These are phyloP conservation scores for Hypoxylon sp. DNA, from an alignment of 2,329 filamentous ascomycete species.

Conservation along the genomic window DNA sequence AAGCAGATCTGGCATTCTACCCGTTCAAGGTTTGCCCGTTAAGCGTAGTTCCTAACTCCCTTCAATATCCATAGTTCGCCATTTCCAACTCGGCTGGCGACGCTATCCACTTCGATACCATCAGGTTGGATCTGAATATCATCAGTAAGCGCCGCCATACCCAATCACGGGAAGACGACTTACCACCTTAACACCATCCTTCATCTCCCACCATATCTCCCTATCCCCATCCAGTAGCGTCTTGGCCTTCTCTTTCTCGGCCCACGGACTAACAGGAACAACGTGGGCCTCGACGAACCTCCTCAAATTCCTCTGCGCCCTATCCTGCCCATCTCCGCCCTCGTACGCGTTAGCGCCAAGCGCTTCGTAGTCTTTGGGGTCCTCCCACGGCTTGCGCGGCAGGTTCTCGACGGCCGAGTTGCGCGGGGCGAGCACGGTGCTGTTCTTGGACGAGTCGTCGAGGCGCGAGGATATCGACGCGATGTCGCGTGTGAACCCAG, in stretches of 20 bases:
- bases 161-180: constrained; percentile 52
- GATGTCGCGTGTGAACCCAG: constrained; percentile 82
- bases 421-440: constrained; percentile 87
- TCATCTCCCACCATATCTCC: constrained; percentile 86
- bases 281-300: constrained; percentile 90
- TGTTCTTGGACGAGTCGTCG: constrained; percentile 74
- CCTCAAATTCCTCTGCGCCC: constrained; percentile 80
- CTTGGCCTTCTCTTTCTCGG: constrained; percentile 72
- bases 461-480: constrained; percentile 76
- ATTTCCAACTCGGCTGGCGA: constrained; percentile 83
- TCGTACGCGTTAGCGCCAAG: constrained; percentile 80
- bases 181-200: constrained; percentile 75
- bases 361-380: constrained; percentile 76
- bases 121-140: constrained; percentile 77
- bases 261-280: constrained; percentile 81
- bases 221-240: constrained; percentile 73
- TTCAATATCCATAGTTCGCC: constrained; percentile 88
- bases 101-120: constrained; percentile 78
- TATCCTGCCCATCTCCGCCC: constrained; percentile 78
- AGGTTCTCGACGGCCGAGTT: constrained; percentile 84
- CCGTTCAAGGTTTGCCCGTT: neutral
- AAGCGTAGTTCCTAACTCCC: constrained; percentile 62
- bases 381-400: constrained; percentile 88
- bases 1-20: neutral
- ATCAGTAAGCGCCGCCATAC: constrained; percentile 44